phyloP scores from a whole-genome alignment of 2,329 filamentous ascomycete species.

The Fusarium aywerte region DNA sequence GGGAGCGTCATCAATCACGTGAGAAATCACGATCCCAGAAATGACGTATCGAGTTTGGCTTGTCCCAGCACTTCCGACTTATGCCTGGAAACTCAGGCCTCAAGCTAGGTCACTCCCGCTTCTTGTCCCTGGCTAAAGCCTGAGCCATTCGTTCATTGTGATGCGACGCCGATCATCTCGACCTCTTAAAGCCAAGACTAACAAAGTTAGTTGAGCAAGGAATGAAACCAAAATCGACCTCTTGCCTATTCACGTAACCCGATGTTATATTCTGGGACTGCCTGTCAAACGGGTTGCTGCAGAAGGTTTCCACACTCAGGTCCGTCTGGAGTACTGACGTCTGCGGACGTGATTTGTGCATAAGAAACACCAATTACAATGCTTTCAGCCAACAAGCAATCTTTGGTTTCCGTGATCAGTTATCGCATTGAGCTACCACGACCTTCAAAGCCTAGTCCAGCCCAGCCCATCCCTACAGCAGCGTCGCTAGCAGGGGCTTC shows the following conservation, averaged over 20 bases:
- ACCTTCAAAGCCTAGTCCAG: background rate
- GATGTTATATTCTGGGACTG: slow-evolving; percentile 15
- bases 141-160: slow-evolving; percentile 30
- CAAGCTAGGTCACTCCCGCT: background rate
- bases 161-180: slow-evolving; percentile 25
- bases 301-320: slow-evolving; percentile 26
- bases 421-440: slow-evolving; percentile 15
- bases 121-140: slow-evolving; percentile 26
- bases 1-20: slow-evolving; percentile 37
- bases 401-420: slow-evolving; percentile 23
- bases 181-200: slow-evolving; percentile 24
- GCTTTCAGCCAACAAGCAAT: slow-evolving; percentile 14
- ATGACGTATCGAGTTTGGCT: slow-evolving; percentile 33
- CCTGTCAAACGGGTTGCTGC: slow-evolving; percentile 33
- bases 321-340: slow-evolving; percentile 20
- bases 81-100: slow-evolving; percentile 19
- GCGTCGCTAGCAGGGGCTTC: slow-evolving; percentile 35
- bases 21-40: slow-evolving; percentile 1
- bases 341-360: slow-evolving; percentile 19
- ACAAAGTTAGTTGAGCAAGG: slow-evolving; percentile 14
- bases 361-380: slow-evolving; percentile 9
- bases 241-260: slow-evolving; percentile 25
- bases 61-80: background rate
- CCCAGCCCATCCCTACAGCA: slow-evolving; percentile 2
- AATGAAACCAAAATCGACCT: slow-evolving; percentile 26